These are phyloP conservation scores for Viola pubescens DNA, from an alignment of 441 rosid species.

Conservation along the genomic window DNA sequence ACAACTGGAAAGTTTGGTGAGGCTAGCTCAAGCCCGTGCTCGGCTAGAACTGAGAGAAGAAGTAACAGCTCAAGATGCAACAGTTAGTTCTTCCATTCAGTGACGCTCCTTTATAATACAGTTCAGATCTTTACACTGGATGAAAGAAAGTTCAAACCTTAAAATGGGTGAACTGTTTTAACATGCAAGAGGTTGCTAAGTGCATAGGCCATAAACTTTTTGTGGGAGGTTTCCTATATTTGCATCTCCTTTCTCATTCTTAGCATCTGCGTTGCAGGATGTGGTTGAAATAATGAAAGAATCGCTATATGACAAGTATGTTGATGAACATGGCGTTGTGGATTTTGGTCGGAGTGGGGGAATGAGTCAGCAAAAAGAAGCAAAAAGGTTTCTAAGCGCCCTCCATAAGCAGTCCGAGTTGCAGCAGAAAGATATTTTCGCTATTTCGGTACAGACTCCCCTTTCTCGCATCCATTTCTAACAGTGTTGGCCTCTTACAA, in stretches of 20 bases:
- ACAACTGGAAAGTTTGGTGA: slow-evolving; percentile 91
- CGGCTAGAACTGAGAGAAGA: slow-evolving; percentile 90
- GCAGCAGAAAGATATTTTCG: slow-evolving; percentile 86
- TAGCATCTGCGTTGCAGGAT: slow-evolving; percentile 46
- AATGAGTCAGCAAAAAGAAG: slow-evolving; percentile 98
- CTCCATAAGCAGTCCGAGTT: slow-evolving; percentile 82
- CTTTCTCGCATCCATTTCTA: slow-evolving; percentile 14
- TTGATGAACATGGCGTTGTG: slow-evolving; percentile 89
- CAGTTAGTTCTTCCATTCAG: slow-evolving; percentile 6
- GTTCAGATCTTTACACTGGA: neutral
- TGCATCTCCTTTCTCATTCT: neutral
- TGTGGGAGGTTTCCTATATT: no score
- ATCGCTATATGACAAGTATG: slow-evolving; percentile 80
- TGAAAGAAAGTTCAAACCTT: neutral
- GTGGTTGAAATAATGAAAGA: slow-evolving; percentile 97
- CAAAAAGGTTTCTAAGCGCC: slow-evolving; percentile 87
- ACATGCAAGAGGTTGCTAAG: neutral
- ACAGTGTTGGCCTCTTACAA: slow-evolving; percentile 3
- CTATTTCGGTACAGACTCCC: slow-evolving; percentile 59
- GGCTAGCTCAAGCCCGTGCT: slow-evolving; percentile 95
- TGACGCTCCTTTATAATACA: neutral
- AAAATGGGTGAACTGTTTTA: neutral
- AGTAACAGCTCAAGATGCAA: slow-evolving; percentile 86
- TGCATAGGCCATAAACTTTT: neutral
- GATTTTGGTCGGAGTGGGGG: slow-evolving; percentile 97